These are phyloP conservation scores for Fusarium hainanense DNA, from an alignment of 2,329 filamentous ascomycete genomes.

Conservation along the genomic window DNA sequence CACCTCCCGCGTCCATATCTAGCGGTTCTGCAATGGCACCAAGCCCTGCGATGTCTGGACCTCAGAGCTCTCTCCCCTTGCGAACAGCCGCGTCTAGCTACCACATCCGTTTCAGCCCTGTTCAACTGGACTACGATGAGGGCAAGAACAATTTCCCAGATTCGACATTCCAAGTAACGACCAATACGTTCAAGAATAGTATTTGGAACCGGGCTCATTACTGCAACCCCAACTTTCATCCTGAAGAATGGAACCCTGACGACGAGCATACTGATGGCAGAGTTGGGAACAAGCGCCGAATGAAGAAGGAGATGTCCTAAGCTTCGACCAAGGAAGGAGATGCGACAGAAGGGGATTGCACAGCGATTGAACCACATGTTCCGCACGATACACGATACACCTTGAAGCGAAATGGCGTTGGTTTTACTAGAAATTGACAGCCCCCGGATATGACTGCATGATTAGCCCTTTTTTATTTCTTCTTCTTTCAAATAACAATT, in stretches of 20 bases:
- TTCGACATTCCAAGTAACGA: slow-evolving; percentile 61
- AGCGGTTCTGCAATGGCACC: slow-evolving; percentile 32
- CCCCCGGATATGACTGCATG: slow-evolving; percentile 18
- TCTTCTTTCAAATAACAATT: background rate
- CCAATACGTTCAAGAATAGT: slow-evolving; percentile 72
- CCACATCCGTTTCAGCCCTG: slow-evolving; percentile 62
- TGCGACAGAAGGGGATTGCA: no score
- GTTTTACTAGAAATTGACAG: slow-evolving; percentile 14
- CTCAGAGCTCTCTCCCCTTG: slow-evolving; percentile 24
- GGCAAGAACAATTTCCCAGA: slow-evolving; percentile 57
- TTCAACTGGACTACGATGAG: slow-evolving; percentile 61
- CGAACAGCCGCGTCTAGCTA: slow-evolving; percentile 39
- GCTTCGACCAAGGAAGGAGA: background rate
- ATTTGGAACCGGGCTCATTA: slow-evolving; percentile 75
- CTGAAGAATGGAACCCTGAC: slow-evolving; percentile 58
- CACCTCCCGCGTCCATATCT: slow-evolving; percentile 50
- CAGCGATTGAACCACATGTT: background rate
- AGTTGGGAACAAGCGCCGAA: slow-evolving; percentile 42
- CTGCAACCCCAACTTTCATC: slow-evolving; percentile 67
- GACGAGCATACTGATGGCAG: slow-evolving; percentile 52
- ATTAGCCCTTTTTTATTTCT: background rate
- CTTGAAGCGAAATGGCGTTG: background rate
- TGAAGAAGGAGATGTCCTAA: slow-evolving; percentile 37
- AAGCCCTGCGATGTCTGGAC: slow-evolving; percentile 36
- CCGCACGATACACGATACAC: background rate